Conservation (phyloP, 192 early-diverging fungal genomes). For the Linderina pennispora region DNA sequence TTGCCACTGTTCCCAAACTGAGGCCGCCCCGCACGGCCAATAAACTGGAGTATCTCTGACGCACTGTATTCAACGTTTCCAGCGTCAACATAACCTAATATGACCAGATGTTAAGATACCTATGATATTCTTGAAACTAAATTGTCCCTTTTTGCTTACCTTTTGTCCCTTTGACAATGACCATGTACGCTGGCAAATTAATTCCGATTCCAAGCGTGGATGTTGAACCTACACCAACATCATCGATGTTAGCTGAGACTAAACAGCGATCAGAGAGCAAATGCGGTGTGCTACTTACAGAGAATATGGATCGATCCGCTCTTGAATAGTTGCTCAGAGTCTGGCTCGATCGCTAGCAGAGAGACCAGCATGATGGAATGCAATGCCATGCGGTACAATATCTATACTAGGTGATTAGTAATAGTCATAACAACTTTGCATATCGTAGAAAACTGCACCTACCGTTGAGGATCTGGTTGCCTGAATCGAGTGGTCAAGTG, state of each 20-base stretch:
- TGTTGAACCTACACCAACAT: slow-evolving; percentile 54
- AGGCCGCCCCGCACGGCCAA: slow-evolving; percentile 68
- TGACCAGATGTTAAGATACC: slow-evolving; percentile 8
- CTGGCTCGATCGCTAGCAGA: slow-evolving; percentile 24
- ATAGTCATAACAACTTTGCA: neutral
- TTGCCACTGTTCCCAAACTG: slow-evolving; percentile 64
- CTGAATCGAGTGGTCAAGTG: slow-evolving; percentile 15
- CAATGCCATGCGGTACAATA: slow-evolving; percentile 53
- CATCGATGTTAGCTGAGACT: neutral
- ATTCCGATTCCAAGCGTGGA: slow-evolving; percentile 73
- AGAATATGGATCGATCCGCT: slow-evolving; percentile 48
- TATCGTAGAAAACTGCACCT: neutral
- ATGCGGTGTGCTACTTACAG: slow-evolving; percentile 36
- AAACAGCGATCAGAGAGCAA: neutral
- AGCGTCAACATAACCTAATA: slow-evolving; percentile 24
- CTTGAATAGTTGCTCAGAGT: slow-evolving; percentile 52
- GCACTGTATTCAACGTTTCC: slow-evolving; percentile 51
- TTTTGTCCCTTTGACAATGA: slow-evolving; percentile 65
- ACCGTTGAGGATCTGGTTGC: slow-evolving; percentile 27
- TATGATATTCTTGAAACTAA: neutral
- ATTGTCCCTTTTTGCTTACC: slow-evolving; percentile 8
- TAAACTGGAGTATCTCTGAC: slow-evolving; percentile 67
- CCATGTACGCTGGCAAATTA: slow-evolving; percentile 69
- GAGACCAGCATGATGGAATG: slow-evolving; percentile 65
- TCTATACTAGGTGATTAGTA: slow-evolving; percentile 24